Base-by-base conservation (phyloP, 2,329 filamentous ascomycete species). In the Neocucurbitaria cava region DNA sequence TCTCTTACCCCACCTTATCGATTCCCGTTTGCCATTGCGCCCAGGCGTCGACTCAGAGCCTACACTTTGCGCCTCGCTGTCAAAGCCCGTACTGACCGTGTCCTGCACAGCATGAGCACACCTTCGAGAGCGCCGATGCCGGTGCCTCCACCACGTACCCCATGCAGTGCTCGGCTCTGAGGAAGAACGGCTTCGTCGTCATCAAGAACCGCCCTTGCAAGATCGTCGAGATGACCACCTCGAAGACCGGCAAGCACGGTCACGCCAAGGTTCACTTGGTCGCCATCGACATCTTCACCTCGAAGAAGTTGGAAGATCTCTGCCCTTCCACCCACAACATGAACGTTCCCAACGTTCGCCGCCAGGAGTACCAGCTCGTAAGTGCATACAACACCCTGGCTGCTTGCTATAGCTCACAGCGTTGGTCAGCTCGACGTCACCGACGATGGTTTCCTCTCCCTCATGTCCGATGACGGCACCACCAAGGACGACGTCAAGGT, bases 191-290 rank as follows among this genome's bases (percentile, higher is more conserved):
- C 70, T 89, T 90, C 87, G 95, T 99, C 81, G 89, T 94, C 80
- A 98, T 99, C 85, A 99, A 99, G 89, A 84, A 86, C 83, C 95
- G 95, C 75, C 96, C 95, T 75, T 99, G 95, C 93, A 99, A 98
- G 91, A 99, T 99, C 76, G 91, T 98, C 81, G 95, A 99, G 78
- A 99, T 99, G 96, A 96, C 92, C 72, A 99, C 95, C 85, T 99
- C 95, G 81, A 99, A 99, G 93, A 99, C 95, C 71, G 95, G 95
- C 84, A 99, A 99, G 92, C 95, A 99, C 90, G 95, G 95, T 82
- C 96, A 99, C 91, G 95, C 95, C 84, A 99, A 99, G 89, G 95
- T 99, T 80, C 94, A 99, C 84, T 85, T 99, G 74, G 90, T 97
- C 76, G 95, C 92, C 78, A 88, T 96, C 80, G 95, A 99, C 81